Evolutionary conservation across 2,329 filamentous ascomycete genomes (phyloP).

Genomic region (Cladosporium sp.): DNA sequence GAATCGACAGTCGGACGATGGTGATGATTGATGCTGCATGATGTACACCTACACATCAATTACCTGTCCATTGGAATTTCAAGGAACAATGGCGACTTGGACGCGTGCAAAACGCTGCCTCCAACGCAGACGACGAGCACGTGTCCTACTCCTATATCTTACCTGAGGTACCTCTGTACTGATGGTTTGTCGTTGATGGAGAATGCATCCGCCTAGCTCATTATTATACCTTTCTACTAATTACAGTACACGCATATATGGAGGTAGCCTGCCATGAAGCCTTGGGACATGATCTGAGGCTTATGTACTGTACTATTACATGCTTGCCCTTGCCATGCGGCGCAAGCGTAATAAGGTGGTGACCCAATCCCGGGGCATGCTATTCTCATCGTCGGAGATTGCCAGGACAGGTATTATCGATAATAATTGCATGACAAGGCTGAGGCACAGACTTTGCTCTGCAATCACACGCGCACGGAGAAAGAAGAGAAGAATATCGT

Average conservation of each 20-base stretch:
- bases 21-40: not conserved
- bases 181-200: not conserved
- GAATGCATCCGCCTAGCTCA: not conserved
- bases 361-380: not conserved
- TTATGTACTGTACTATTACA: not conserved
- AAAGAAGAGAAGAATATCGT: not conserved
- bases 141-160: not conserved
- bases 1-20: not conserved
- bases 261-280: not conserved
- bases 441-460: not conserved
- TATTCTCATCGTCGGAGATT: not conserved
- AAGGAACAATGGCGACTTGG: not conserved
- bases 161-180: not conserved
- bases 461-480: not conserved
- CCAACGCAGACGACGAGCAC: not conserved
- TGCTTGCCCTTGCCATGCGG: not conserved
- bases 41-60: not conserved
- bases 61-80: not conserved
- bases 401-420: not conserved
- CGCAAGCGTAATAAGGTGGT: not conserved
- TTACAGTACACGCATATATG: not conserved
- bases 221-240: not conserved
- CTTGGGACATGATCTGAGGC: not conserved
- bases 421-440: not conserved
- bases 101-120: not conserved